Evolutionary conservation across 1,139 yeast genomes (phyloP), one percentile per base, ranked within the genome.

Genomic region (Kodamaea fungicola): DNA sequence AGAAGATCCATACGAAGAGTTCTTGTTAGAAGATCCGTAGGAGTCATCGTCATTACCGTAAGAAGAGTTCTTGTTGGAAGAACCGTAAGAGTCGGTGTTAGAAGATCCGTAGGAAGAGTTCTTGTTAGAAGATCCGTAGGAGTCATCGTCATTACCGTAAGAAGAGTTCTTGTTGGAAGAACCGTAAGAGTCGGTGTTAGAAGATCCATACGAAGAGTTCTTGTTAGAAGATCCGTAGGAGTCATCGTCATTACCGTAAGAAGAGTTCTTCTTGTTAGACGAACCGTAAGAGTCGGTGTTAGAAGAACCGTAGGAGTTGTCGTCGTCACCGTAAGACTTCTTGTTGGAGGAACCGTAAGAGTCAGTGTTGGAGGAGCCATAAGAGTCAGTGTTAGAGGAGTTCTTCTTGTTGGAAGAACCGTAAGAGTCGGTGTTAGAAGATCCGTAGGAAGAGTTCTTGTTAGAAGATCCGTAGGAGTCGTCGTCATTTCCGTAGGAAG

Each of bases 201-300:
- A 9, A 9, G 7, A 7, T 8, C 28, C 28, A 12, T 26, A 26
- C 7, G 28, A 26, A 10, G 28, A 26, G 10, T 8, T 22, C 34
- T 31, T 32, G 44, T 42, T 33, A 12, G 42, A 38, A 24, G 44
- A 39, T 7, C 47, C 44, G 38, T 43, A 43, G 4, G 41, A 32
- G 30, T 45, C 49, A 24, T 39, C 31, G 7, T 31, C 30, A 19
- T 38, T 38, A 12, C 43, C 43, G 30, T 38, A 40, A 10, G 41
- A 31, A 25, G 24, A 37, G 28, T 23, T 22, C 12, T 32, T 29
- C 10, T 22, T 12, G 37, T 41, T 43, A 7, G 50, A 42, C 25
- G 51, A 42, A 9, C 52, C 52, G 27, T 48, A 47, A 6, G 44
- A 40, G 35, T 46, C 49, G 29, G 26, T 27, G 31, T 34, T 37